phyloP scores from a whole-genome alignment of 78 protist species.

The Bodo saltans region DNA sequence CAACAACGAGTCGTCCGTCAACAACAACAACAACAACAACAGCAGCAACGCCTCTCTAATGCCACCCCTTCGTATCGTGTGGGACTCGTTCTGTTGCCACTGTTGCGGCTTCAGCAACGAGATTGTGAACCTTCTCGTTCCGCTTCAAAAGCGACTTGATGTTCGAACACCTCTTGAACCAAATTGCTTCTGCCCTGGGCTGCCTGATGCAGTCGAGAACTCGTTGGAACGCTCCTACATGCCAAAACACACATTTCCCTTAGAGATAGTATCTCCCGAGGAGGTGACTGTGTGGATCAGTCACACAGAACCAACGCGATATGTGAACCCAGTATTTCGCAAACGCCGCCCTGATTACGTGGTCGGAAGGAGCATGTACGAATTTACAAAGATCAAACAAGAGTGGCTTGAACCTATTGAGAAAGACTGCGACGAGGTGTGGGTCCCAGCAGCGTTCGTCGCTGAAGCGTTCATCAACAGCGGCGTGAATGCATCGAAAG shows the following conservation, averaged over 20 bases:
- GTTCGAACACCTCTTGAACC: not conserved
- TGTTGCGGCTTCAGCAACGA: not conserved
- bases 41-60: too few species aligned
- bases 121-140: not conserved
- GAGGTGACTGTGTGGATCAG: slow-evolving; percentile 1
- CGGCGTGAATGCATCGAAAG: slow-evolving; percentile 7
- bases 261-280: too few species aligned
- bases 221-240: too few species aligned
- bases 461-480: not conserved
- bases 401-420: not conserved
- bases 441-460: slow-evolving; percentile 18
- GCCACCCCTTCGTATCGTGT: too few species aligned
- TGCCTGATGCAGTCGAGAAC: too few species aligned
- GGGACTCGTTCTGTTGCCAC: not conserved
- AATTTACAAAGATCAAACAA: not conserved
- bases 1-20: too few species aligned
- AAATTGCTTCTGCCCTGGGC: not conserved
- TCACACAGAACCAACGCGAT: slow-evolving; percentile 9
- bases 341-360: not conserved
- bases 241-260: too few species aligned
- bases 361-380: slow-evolving; percentile 31
- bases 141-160: not conserved
- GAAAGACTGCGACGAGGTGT: not conserved
- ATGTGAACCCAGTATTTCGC: too few species aligned
- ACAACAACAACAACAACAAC: too few species aligned